phyloP scores from a whole-genome alignment of 2,329 filamentous ascomycete species.

The Neonectria sp. region DNA sequence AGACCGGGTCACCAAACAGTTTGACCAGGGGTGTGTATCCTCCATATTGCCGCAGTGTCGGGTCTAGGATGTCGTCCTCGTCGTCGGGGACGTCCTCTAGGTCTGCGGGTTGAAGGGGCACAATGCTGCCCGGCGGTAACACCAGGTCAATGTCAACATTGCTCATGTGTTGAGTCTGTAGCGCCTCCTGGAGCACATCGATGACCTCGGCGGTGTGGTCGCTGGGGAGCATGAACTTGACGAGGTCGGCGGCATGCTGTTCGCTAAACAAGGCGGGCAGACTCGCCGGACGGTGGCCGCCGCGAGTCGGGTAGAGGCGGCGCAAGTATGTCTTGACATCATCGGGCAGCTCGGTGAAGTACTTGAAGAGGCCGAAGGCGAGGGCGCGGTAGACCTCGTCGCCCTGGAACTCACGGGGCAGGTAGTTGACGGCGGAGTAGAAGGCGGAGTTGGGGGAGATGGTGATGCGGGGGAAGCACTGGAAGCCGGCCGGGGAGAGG shows the following conservation, averaged over 20 bases:
- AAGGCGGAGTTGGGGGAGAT: conserved; percentile 93
- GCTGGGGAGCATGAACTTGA: conserved; percentile 85
- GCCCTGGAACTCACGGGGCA: conserved; percentile 94
- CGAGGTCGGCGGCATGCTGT: conserved; percentile 92
- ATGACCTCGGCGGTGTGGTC: conserved; percentile 84
- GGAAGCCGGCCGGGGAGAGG: conserved; percentile 89
- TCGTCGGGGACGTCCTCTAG: conserved; percentile 72
- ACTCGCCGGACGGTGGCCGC: conserved; percentile 73
- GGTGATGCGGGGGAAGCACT: conserved; percentile 91
- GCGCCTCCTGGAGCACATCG: conserved; percentile 79
- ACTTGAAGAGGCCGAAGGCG: conserved; percentile 94
- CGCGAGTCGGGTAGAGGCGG: conserved; percentile 68
- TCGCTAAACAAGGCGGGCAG: conserved; percentile 85
- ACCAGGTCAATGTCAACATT: conserved; percentile 92
- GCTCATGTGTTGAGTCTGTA: conserved; percentile 85
- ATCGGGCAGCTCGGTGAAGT: conserved; percentile 89
- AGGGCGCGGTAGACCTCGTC: conserved; percentile 93
- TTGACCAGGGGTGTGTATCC: conserved; percentile 83
- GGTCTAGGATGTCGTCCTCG: conserved; percentile 77
- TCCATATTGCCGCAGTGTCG: conserved; percentile 79
- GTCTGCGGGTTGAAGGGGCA: conserved; percentile 73
- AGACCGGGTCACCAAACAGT: conserved; percentile 86
- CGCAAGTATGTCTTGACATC: conserved; percentile 81
- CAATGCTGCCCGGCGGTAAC: conserved; percentile 82
- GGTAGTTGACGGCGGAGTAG: conserved; percentile 89